Evolutionary conservation across 768 basidiomycete species (phyloP).

Genomic region (Pleurotus cornucopiae): DNA sequence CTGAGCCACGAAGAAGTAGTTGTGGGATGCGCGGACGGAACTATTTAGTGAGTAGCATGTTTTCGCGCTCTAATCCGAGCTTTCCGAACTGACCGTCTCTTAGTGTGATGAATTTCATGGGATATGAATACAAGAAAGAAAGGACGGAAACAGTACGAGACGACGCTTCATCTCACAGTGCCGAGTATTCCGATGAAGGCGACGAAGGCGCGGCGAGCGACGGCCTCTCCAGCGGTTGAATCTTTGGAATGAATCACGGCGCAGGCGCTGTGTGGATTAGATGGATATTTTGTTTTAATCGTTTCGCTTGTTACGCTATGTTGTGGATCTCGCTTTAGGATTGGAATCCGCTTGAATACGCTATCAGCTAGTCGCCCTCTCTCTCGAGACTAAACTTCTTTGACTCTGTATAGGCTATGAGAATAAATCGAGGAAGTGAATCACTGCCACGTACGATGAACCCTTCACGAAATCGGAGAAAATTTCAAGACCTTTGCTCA

Average conservation of each 20-base stretch:
- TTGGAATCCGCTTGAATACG: no score
- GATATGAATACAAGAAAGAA: conserved; percentile 22
- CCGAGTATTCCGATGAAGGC: background rate
- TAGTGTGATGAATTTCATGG: conserved; percentile 28
- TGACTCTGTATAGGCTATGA: background rate
- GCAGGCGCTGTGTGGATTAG: background rate
- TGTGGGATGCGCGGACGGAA: conserved; percentile 87
- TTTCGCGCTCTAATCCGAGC: background rate
- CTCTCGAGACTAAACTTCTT: background rate
- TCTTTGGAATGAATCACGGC: background rate
- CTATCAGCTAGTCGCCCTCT: no score
- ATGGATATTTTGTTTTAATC: conserved; percentile 3
- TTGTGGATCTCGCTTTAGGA: no score
- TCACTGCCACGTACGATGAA: background rate
- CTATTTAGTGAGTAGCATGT: conserved; percentile 71
- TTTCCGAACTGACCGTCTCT: conserved; percentile 12
- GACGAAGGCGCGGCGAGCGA: background rate
- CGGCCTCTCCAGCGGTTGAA: background rate
- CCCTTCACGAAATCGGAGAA: conserved; percentile 7
- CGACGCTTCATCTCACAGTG: no score
- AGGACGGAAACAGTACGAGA: background rate
- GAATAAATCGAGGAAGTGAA: background rate
- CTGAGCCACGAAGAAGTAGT: conserved; percentile 89
- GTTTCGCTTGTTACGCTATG: no score
- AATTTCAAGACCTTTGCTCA: conserved; percentile 6